Conservation (phyloP, 1,284 basidiomycete genomes). For the Ustilago xerochloae region DNA sequence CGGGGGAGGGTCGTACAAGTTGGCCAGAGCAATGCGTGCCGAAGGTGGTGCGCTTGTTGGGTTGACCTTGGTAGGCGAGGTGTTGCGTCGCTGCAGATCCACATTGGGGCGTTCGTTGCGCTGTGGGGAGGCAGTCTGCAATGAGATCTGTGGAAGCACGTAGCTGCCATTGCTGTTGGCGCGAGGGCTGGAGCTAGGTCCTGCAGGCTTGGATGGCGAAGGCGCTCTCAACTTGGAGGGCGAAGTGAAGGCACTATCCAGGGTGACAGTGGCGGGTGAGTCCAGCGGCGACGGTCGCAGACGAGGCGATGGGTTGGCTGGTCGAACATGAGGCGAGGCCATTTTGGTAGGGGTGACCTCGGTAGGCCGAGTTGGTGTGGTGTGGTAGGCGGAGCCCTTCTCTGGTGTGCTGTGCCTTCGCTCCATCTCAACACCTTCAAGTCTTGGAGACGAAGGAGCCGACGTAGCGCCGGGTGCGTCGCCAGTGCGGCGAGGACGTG, state of each 20-base stretch:
- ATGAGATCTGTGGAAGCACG: slow-evolving; percentile 37
- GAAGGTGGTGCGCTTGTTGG: slow-evolving; percentile 25
- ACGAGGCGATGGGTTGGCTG: slow-evolving; percentile 35
- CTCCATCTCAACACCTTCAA: slow-evolving; percentile 43
- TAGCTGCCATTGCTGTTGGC: slow-evolving; percentile 16
- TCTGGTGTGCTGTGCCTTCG: slow-evolving; percentile 46
- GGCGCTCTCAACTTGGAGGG: slow-evolving; percentile 23
- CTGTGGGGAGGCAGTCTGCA: slow-evolving; percentile 43
- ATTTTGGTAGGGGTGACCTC: slow-evolving; percentile 27
- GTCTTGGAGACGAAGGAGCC: slow-evolving; percentile 31
- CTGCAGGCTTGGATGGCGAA: slow-evolving; percentile 8
- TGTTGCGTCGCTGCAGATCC: slow-evolving; percentile 47
- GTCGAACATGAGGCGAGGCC: slow-evolving; percentile 32
- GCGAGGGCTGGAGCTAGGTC: slow-evolving; percentile 20
- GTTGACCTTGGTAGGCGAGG: slow-evolving; percentile 37
- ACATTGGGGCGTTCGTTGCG: slow-evolving; percentile 23
- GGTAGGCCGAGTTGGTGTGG: slow-evolving; percentile 14
- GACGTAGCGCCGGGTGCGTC: slow-evolving; percentile 26
- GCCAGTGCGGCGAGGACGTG: slow-evolving; percentile 37
- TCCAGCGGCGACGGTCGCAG: slow-evolving; percentile 33
- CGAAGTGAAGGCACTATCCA: slow-evolving; percentile 16
- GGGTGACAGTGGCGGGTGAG: slow-evolving; percentile 22
- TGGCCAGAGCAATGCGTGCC: slow-evolving; percentile 30
- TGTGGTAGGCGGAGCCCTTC: slow-evolving; percentile 36
- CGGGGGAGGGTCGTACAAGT: slow-evolving; percentile 33